Evolutionary conservation across 2,329 filamentous ascomycete species (phyloP).

Genomic region (Penicillium sp.): DNA sequence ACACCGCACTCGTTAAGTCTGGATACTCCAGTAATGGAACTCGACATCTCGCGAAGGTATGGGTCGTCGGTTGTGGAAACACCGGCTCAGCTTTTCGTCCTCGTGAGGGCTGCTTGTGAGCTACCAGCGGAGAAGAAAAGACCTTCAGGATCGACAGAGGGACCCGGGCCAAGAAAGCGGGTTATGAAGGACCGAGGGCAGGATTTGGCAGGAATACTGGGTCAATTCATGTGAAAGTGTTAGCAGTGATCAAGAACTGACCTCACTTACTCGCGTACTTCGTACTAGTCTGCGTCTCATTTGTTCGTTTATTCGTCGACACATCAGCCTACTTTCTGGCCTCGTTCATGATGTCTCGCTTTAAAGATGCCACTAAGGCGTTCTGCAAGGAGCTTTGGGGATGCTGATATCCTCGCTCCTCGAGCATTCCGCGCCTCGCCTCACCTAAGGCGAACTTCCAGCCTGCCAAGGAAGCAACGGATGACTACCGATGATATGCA

Average conservation of each 20-base stretch:
- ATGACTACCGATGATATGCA: too few species aligned
- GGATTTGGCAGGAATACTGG: slow-evolving; percentile 30
- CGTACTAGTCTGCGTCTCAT: too few species aligned
- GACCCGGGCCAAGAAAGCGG: slow-evolving; percentile 6
- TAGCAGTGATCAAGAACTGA: not conserved
- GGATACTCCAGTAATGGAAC: not conserved
- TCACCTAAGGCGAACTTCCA: too few species aligned
- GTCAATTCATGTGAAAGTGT: slow-evolving; percentile 28
- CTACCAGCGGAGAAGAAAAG: not conserved
- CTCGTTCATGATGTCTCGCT: too few species aligned
- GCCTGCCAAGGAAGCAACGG: too few species aligned
- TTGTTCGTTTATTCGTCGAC: too few species aligned
- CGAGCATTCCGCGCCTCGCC: too few species aligned
- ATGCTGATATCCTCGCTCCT: too few species aligned
- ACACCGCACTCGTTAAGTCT: not conserved
- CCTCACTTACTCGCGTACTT: too few species aligned
- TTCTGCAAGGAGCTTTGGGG: too few species aligned
- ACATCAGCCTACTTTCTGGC: too few species aligned
- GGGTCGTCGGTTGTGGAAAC: not conserved
- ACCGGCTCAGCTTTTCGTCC: not conserved
- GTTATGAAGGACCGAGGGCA: slow-evolving; percentile 28
- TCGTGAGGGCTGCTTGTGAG: not conserved
- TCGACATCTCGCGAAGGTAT: not conserved
- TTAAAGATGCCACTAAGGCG: too few species aligned
- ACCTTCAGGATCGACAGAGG: not conserved